Evolutionary conservation across 179 eudicot species (phyloP), one percentile per base, ranked within the genome.

Genomic region (Vitellaria paradoxa): DNA sequence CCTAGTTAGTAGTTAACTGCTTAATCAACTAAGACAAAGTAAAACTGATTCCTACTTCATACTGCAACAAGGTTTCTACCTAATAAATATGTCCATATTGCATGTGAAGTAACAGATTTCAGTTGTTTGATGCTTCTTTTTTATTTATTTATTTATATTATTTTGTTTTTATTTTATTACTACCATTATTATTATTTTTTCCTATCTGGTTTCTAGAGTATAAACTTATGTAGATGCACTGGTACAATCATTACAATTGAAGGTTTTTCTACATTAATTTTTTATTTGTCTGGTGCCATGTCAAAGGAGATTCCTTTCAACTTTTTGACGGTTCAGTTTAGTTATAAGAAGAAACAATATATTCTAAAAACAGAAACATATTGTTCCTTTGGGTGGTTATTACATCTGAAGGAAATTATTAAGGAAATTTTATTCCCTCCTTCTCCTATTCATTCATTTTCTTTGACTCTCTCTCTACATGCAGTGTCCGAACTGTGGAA

Each of bases 401-500:
- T 64, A 8, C 23, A 37, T 6, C 0, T 70, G 62, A 26, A 13
- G 20, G 46, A 71, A 8, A 7, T 26, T 40, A 59, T 3, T 42
- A 24, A 5, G 59, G 17, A 76, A 55, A 37, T 8, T 68, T 21
- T 26, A 5, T 50, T 76, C 17, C 50, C 23, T 50, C 57, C 13
- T 17, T 7, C 37, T 30, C 77, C 77, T 52, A 68, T 64, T 86
- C 59, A 84, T 84, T 37, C 64, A 66, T 59, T 50, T 74, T 71
- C 23, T 49, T 69, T 62, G 53, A 50, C 76, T 37, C 40, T 59
- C 79, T 61, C 40, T 73, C 65, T 82, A 50, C 75, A 49, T 90
- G 92, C 97, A 93, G 98, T 95, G 99, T 73, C 99, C 97, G 67
- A 95, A 90, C 86, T 95, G 99, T 81, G 91, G 93, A 79, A 93